phyloP scores from a whole-genome alignment of 139 green algal genomes.

The Chlorella sorokiniana region DNA sequence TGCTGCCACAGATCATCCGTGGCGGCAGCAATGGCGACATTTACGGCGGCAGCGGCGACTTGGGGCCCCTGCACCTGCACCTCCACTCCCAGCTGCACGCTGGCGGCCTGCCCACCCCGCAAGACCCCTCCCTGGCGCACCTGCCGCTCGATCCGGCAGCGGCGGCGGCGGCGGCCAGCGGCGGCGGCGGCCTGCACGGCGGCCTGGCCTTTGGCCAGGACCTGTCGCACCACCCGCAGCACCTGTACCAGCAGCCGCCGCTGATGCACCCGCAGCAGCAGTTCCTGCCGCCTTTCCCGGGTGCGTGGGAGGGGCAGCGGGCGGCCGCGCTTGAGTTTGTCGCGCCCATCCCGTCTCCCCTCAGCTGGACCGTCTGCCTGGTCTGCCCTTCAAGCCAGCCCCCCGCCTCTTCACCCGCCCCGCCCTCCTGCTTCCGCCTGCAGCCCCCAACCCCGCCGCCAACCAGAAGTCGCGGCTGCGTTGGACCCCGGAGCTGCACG shows the following conservation, averaged over 20 bases:
- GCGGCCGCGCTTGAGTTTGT: no score
- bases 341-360: no score
- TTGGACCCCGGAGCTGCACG: conserved; percentile 81
- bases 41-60: background rate
- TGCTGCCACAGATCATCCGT: conserved; percentile 1
- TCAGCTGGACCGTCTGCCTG: no score
- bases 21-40: background rate
- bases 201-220: background rate
- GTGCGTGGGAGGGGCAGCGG: background rate
- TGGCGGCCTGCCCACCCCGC: background rate
- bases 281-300: background rate
- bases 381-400: no score
- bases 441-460: background rate
- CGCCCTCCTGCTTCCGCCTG: background rate
- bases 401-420: no score
- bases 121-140: background rate
- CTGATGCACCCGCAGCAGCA: conserved; percentile 25
- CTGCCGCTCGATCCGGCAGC: background rate
- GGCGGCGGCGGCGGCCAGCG: background rate
- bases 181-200: background rate
- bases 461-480: conserved; percentile 61
- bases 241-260: conserved; percentile 27
- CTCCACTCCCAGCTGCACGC: background rate
- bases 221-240: conserved; percentile 8
- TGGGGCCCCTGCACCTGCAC: background rate